Percentiles rank a stretch among this genome's conserved stretches.
Conservation (phyloP, 345 rosid genomes). For the Eucalyptus sp. region DNA sequence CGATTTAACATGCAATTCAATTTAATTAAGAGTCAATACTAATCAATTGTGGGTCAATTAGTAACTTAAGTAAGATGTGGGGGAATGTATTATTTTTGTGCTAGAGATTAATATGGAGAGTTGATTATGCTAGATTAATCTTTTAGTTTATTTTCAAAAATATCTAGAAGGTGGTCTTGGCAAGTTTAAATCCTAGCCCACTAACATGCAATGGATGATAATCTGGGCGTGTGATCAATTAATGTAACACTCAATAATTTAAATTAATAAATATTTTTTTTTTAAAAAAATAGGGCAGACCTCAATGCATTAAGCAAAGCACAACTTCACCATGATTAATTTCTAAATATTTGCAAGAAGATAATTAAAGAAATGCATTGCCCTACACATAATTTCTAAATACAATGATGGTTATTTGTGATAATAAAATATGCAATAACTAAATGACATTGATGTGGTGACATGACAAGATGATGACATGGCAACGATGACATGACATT, state of each 20-base stretch:
- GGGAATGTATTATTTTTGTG: neutral
- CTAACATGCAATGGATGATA: neutral
- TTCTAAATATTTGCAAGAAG: neutral
- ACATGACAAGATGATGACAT: too few relatives aligned
- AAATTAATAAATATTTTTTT: neutral
- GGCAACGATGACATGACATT: neutral
- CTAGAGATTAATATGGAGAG: neutral
- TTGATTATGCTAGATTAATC: neutral
- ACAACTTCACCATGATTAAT: neutral
- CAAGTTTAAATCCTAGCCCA: neutral
- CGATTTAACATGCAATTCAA: neutral
- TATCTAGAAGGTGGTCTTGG: neutral
- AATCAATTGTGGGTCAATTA: neutral
- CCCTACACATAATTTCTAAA: neutral
- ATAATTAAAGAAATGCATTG: neutral
- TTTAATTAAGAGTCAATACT: neutral
- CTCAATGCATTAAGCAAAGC: neutral
- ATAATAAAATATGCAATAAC: neutral
- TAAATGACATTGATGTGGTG: neutral
- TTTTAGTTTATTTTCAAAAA: neutral
- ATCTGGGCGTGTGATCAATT: accelerated
- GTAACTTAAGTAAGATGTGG: neutral
- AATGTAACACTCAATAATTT: neutral
- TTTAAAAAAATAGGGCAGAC: neutral
- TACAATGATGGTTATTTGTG: neutral